Percentiles rank a stretch among this genome's conserved stretches.
phyloP scores from a whole-genome alignment of 148 eudicot species.

The Spergularia bocconei region DNA sequence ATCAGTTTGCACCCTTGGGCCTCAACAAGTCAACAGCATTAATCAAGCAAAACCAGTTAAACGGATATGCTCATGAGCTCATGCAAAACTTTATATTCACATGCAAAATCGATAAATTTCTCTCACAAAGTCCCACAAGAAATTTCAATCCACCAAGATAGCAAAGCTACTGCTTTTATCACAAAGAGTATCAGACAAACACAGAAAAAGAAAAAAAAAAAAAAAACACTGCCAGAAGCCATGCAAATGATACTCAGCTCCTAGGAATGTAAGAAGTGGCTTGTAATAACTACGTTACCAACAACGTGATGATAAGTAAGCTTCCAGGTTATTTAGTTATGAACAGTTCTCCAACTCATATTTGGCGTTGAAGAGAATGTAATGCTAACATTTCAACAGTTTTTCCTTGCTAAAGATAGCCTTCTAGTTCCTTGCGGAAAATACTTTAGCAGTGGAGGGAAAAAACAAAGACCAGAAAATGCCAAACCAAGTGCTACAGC shows the following conservation, averaged over 20 bases:
- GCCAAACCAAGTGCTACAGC: not conserved
- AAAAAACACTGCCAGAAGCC: not conserved
- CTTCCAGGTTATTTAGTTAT: not conserved
- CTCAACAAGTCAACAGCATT: not conserved
- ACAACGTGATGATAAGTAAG: not conserved
- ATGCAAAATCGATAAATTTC: no score
- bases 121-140: no score
- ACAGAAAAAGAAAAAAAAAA: no score
- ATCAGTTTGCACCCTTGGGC: not conserved
- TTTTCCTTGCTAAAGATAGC: not conserved
- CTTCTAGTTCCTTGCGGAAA: not conserved
- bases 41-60: no score
- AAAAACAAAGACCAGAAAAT: not conserved
- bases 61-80: no score
- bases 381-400: not conserved
- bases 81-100: no score
- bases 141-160: no score
- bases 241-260: not conserved
- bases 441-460: constrained; percentile 6
- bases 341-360: not conserved
- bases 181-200: not conserved
- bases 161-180: not conserved
- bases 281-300: not conserved
- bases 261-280: not conserved
- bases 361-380: not conserved